A percentile compares a stretch with the other conserved stretches of the same genome.
phyloP scores from a whole-genome alignment of 73 alveolate species.

The Strombidium stylifer region DNA sequence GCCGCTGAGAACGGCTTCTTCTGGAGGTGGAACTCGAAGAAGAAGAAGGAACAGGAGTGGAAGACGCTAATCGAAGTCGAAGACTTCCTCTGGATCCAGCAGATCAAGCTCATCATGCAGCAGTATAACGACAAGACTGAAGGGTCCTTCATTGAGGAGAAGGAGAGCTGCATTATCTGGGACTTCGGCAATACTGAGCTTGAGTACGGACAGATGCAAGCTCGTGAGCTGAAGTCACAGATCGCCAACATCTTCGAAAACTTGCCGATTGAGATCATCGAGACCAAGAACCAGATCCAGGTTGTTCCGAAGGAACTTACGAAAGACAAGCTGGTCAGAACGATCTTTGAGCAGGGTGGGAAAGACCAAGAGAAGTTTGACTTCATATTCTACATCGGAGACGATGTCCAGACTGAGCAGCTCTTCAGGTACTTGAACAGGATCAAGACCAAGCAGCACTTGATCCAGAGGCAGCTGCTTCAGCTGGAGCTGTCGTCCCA shows the following conservation, averaged over 20 bases:
- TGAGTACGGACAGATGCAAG: slow-evolving; percentile 74
- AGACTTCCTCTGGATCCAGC: slow-evolving; percentile 63
- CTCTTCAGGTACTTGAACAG: slow-evolving; percentile 29
- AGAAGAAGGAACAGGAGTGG: slow-evolving; percentile 23
- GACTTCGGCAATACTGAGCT: slow-evolving; percentile 71
- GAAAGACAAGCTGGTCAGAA: slow-evolving; percentile 36
- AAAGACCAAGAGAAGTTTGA: slow-evolving; percentile 30
- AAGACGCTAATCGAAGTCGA: slow-evolving; percentile 6
- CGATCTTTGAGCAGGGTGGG: slow-evolving; percentile 8
- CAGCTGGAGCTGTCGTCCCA: too few species aligned
- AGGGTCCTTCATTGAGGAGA: slow-evolving; percentile 78
- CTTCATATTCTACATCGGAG: slow-evolving; percentile 46
- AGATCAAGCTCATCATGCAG: slow-evolving; percentile 64
- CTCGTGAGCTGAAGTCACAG: slow-evolving; percentile 61
- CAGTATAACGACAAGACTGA: slow-evolving; percentile 73
- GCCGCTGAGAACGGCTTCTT: slow-evolving; percentile 78
- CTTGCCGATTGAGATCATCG: slow-evolving; percentile 44
- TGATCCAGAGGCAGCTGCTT: too few species aligned
- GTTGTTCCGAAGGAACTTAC: slow-evolving; percentile 25
- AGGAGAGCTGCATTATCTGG: slow-evolving; percentile 67
- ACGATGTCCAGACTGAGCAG: slow-evolving; percentile 32
- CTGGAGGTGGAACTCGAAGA: slow-evolving; percentile 48
- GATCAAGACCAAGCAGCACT: too few species aligned
- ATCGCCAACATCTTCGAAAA: slow-evolving; percentile 57
- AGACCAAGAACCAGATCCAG: slow-evolving; percentile 67